Evolutionary conservation across 2,329 filamentous ascomycete genomes (phyloP).

Genomic region (Rutstroemia sydowiana): DNA sequence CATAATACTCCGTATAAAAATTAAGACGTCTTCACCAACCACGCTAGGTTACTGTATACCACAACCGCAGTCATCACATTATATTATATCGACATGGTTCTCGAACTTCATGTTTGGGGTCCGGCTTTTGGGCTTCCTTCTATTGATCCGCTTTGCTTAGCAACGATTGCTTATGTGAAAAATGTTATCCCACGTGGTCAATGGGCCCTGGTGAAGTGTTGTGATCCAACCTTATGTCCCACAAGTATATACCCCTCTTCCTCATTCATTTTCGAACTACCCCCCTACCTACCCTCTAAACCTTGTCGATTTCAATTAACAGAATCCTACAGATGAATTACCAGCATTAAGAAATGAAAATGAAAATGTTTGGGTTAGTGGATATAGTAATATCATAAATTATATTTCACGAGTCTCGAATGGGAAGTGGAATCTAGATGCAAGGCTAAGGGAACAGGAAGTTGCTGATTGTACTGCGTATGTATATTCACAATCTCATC

Average conservation of each 20-base stretch:
- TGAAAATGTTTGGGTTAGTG: slow-evolving; percentile 38
- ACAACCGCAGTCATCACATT: background rate
- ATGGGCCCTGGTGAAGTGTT: slow-evolving; percentile 68
- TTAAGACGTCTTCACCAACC: background rate
- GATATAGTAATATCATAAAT: slow-evolving; percentile 46
- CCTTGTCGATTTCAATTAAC: background rate
- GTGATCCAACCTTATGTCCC: slow-evolving; percentile 63
- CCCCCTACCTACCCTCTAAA: too few species aligned
- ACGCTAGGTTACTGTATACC: background rate
- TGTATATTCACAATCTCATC: too few species aligned
- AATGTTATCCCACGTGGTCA: slow-evolving; percentile 48
- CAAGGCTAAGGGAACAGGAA: slow-evolving; percentile 34
- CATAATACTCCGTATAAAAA: too few species aligned
- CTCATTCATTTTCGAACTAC: too few species aligned
- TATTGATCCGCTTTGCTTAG: slow-evolving; percentile 85
- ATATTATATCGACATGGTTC: too few species aligned
- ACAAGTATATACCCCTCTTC: slow-evolving; percentile 48
- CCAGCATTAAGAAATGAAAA: slow-evolving; percentile 49
- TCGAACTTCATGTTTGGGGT: slow-evolving; percentile 85
- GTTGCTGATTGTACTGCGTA: slow-evolving; percentile 44
- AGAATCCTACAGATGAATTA: slow-evolving; percentile 40
- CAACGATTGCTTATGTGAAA: slow-evolving; percentile 69
- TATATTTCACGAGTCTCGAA: slow-evolving; percentile 38
- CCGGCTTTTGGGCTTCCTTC: slow-evolving; percentile 83
- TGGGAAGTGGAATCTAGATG: slow-evolving; percentile 42